Conservation (phyloP, 441 rosid genomes). For the Corymbia calophylla region DNA sequence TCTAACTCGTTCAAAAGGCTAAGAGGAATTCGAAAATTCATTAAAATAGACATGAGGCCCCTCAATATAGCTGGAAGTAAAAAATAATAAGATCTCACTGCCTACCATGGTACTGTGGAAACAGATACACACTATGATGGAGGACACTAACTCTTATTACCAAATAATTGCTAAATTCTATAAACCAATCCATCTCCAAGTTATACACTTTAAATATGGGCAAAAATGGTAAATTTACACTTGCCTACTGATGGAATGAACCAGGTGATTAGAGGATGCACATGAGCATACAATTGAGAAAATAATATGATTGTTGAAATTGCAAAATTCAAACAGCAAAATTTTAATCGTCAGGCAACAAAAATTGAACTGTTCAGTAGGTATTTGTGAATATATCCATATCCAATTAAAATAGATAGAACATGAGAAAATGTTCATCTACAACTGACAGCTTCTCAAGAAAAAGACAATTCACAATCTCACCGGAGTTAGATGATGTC, state of each 20-base stretch:
- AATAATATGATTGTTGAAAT: not conserved
- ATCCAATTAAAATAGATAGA: not conserved
- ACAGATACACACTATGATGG: not conserved
- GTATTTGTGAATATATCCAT: not conserved
- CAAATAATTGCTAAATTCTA: not conserved
- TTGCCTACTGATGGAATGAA: not conserved
- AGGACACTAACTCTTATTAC: not conserved
- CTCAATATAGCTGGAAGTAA: not conserved
- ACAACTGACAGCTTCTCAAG: not conserved
- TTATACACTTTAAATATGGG: not conserved
- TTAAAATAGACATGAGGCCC: not conserved
- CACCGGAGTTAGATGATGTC: not conserved
- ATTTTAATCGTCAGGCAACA: not conserved
- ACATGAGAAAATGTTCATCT: not conserved
- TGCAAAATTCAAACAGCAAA: not conserved
- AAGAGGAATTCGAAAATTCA: not conserved
- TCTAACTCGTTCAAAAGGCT: not conserved
- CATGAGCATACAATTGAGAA: not conserved
- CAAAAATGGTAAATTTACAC: not conserved
- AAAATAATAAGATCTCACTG: not conserved
- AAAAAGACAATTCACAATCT: not conserved
- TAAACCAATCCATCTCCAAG: not conserved
- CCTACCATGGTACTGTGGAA: not conserved
- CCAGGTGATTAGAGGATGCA: not conserved
- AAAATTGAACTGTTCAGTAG: not conserved